Evolutionary conservation across 306 rosid genomes (phyloP).

Genomic region (Notholithocarpus densiflorus): DNA sequence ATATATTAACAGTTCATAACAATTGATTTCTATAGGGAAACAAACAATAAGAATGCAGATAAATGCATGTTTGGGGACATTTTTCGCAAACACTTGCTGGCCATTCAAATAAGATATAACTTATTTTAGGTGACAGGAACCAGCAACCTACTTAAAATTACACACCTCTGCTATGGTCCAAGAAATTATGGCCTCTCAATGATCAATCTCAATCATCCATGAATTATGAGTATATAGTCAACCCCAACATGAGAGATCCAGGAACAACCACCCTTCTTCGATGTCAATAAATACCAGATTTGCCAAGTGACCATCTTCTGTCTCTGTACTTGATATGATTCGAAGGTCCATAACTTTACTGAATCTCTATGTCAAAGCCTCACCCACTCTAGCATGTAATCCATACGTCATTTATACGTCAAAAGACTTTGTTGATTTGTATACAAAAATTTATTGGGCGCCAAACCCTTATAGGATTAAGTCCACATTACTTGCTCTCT

Average conservation of each 20-base stretch:
- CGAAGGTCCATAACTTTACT: conserved; percentile 4
- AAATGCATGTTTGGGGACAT: too few species aligned
- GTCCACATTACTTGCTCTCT: too few species aligned
- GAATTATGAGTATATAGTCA: conserved; percentile 19
- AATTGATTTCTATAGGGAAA: too few species aligned
- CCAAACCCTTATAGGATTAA: neutral
- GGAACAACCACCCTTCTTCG: conserved; percentile 16
- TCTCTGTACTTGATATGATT: neutral
- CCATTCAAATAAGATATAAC: neutral
- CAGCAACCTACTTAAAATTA: neutral
- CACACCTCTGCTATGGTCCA: neutral
- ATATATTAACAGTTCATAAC: too few species aligned
- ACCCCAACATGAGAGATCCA: neutral
- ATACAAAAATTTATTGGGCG: neutral
- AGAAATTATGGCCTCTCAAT: neutral
- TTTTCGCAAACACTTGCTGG: neutral
- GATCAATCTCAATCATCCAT: neutral
- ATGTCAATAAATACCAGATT: conserved; percentile 8
- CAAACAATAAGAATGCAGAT: too few species aligned
- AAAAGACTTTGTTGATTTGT: conserved; percentile 1
- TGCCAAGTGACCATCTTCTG: neutral
- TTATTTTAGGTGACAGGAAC: neutral
- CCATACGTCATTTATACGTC: conserved; percentile 41
- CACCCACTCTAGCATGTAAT: conserved; percentile 31
- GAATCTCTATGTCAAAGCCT: conserved; percentile 5